Evolutionary conservation across 805 yeast species (phyloP).

Genomic region (Zygosaccharomyces rouxii): DNA sequence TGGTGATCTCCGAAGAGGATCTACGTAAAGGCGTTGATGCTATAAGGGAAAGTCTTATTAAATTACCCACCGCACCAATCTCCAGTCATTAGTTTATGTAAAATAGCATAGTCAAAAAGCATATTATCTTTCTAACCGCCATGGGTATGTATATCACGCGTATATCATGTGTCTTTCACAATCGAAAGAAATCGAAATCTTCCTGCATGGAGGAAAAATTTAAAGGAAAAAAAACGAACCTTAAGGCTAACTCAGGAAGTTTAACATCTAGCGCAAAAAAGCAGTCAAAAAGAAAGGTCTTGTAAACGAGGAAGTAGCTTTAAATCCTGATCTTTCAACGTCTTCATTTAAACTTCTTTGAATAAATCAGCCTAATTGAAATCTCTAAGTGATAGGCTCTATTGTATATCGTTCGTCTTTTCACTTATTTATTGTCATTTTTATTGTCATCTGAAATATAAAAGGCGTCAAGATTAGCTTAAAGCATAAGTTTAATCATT

Average conservation of each 20-base stretch:
- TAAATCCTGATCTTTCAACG: not conserved
- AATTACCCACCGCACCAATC: slow-evolving; percentile 15
- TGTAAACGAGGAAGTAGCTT: not conserved
- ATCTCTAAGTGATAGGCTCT: not conserved
- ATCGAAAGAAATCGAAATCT: not conserved
- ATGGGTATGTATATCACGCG: not conserved
- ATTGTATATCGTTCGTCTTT: too few species aligned
- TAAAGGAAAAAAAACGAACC: not conserved
- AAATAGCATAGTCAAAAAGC: not conserved
- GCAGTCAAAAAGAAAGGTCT: not conserved
- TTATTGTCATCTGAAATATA: too few species aligned
- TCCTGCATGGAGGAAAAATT: not conserved
- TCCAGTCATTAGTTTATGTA: slow-evolving; percentile 7
- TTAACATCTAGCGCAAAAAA: not conserved
- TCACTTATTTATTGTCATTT: too few species aligned
- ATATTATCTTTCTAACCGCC: not conserved
- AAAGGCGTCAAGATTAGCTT: too few species aligned
- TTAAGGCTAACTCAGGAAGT: too few species aligned
- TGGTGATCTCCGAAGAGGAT: slow-evolving; percentile 86
- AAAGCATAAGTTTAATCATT: too few species aligned
- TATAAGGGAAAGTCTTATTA: slow-evolving; percentile 37
- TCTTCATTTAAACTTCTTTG: not conserved
- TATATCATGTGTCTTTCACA: not conserved
- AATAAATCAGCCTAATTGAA: not conserved
- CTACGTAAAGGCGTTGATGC: slow-evolving; percentile 73